Evolutionary conservation across 306 rosid genomes (phyloP).

Genomic region (Inga leiocalycina): DNA sequence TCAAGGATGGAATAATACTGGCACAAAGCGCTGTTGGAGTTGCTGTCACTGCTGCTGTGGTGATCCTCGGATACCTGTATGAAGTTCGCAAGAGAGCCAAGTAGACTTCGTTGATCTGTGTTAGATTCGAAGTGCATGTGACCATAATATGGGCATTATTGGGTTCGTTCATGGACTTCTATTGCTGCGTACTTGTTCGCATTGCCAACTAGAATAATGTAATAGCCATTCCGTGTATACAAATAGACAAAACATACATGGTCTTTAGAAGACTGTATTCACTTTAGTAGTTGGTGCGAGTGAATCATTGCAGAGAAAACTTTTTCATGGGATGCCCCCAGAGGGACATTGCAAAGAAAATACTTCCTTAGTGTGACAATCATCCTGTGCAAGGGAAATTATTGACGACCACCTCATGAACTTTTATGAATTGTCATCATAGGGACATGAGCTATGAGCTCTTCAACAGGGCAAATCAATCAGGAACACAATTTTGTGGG

Average conservation of each 20-base stretch:
- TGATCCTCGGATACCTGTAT: constrained; percentile 74
- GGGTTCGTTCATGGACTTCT: constrained; percentile 37
- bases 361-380: background rate
- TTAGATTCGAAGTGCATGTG: constrained; percentile 26
- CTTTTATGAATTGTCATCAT: background rate
- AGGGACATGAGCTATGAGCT: background rate
- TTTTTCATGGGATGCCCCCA: background rate
- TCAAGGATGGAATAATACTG: constrained; percentile 58
- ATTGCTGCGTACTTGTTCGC: constrained; percentile 16
- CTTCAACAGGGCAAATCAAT: background rate
- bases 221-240: background rate
- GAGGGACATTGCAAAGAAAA: constrained; percentile 13
- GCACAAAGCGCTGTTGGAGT: constrained; percentile 87
- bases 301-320: constrained; percentile 19
- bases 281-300: background rate
- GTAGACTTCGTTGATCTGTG: constrained; percentile 42
- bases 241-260: background rate
- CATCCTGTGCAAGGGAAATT: background rate
- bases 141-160: constrained; percentile 28
- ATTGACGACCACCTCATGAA: background rate
- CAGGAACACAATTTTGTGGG: background rate
- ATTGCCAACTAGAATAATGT: constrained; percentile 38
- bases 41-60: constrained; percentile 80
- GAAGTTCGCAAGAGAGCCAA: constrained; percentile 72
- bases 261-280: background rate